Percentiles rank a stretch among this genome's conserved stretches.
These are phyloP conservation scores for Letharia columbiana DNA, from an alignment of 495 filamentous ascomycete species.

Conservation along the genomic window DNA sequence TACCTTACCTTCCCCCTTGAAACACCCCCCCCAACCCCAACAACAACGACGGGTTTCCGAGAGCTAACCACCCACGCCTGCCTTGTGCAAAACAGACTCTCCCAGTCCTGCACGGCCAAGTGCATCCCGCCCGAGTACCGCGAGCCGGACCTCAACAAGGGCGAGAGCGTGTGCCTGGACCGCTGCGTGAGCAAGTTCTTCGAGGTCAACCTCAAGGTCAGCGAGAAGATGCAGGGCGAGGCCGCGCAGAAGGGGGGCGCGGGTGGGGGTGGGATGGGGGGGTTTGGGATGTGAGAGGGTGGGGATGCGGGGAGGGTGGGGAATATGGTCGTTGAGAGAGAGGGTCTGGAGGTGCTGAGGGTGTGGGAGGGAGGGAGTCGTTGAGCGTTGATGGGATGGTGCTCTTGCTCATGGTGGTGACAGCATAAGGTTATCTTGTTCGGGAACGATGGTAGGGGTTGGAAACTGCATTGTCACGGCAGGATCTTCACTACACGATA, in stretches of 20 bases:
- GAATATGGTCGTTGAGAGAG: neutral
- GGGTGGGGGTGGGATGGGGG: conserved; percentile 33
- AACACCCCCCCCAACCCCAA: no score
- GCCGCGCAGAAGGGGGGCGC: conserved; percentile 44
- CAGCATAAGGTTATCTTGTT: neutral
- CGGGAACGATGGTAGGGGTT: neutral
- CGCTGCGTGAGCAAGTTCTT: conserved; percentile 97
- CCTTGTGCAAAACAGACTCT: conserved; percentile 48
- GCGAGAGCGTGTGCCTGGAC: conserved; percentile 95
- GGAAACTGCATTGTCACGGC: neutral
- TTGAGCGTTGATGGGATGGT: neutral
- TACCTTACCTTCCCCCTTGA: no score
- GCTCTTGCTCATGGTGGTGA: neutral
- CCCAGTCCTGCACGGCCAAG: conserved; percentile 81
- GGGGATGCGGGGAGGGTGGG: neutral
- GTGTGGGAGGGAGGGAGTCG: neutral
- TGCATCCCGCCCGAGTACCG: conserved; percentile 87
- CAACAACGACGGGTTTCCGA: no score
- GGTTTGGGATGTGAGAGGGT: conserved; percentile 44
- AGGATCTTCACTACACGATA: neutral
- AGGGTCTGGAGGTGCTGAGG: neutral
- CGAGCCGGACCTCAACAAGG: conserved; percentile 93
- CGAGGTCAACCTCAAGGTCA: conserved; percentile 92
- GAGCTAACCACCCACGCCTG: no score
- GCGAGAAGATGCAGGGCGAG: conserved; percentile 68